Evolutionary conservation across 345 rosid species (phyloP), one percentile per base, ranked within the genome.

Genomic region (Syzygium aqueum): DNA sequence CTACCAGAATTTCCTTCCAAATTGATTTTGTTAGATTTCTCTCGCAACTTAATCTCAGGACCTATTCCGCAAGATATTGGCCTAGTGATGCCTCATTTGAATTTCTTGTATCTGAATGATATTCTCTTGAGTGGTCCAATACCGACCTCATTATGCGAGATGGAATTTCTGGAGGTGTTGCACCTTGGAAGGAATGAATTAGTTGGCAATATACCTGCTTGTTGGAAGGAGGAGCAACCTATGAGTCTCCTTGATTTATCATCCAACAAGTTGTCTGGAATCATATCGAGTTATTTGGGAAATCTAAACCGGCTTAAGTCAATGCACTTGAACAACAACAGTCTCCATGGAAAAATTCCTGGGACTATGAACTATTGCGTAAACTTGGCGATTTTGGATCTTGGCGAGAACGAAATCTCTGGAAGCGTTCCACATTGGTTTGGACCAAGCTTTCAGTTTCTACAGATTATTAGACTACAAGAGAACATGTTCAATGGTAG

Each of bases 391-490:
- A 12, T 67, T 46, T 52, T 88, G 43, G 89, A 85, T 77, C 27
- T 88, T 40, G 89, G 87, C 0, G 14, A 54, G 50, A 88, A 88
- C 46, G 37, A 53, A n/a, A 53, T 87, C 37, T 50, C 23, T 21
- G 73, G 86, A 21, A 53, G 51, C 14, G 53, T 52, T 65, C 89
- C 87, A 33, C 25, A 40, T 5, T 84, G 87, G 89, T 19, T 73
- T 22, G 89, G 86, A 43, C 27, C 15, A n/a, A 33, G 54, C 56
- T 17, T 84, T 84, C 59, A n/a, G 1, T 14, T 6, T 25, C 8
- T 84, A 17, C 78, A 27, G 52, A 61, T 84, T 84, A 86, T 87
- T 25, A 87, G 86, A 50, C 22, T 87, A 21, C 85, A 52, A 23
- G 10, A 50, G n/a, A 87, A 87, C 53, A 30, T 28, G 8, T 59